Evolutionary conservation across 306 rosid genomes (phyloP), one percentile per base, ranked within the genome.

Genomic region (Oxytropis ochrocephala): DNA sequence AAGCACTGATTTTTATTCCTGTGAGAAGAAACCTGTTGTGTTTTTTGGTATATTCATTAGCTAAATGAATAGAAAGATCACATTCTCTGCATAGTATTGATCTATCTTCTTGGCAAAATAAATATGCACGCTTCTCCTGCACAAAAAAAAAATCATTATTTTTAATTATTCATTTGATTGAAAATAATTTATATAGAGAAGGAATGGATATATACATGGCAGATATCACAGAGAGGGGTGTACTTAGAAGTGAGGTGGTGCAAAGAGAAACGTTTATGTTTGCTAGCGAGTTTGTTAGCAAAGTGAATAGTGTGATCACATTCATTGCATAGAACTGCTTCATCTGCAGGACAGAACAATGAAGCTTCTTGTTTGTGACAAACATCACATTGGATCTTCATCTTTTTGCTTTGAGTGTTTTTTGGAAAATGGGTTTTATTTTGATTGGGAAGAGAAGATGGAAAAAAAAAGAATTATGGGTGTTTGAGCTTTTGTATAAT

Each of bases 41-140:
- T 13, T 83, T 88, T 75, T 80, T 78, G 17, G 89, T 88, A 48
- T 80, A 85, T 64, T 90, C 93, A 13, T 82, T 89, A 60, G 75
- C 79, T 75, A 55, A 78, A 78, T 93, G 98, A 7, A 88, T 88
- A 12, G 91, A 75, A 83, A 82, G 11, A 73, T 93, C 97, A 59
- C 98, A 93, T 36, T 90, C 96, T 81, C 84, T 77, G 72, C 98
- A 93, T 0, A 93, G 68, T 48, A 93, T 82, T 11, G 98, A 87
- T 78, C 96, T 90, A 67, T 90, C 98, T 76, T 93, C 90, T 86
- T 84, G 79, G 78, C 98, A 93, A 48, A 90, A 90, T 0, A 90
- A 38, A 54, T 85, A 83, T 14, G 90, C 96, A 3, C 85, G 84
- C 77, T 77, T 84, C 63, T 93, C 91, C 96, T 88, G 76, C 46